Evolutionary conservation across 2,329 filamentous ascomycete genomes (phyloP).

Genomic region (Penicillium sp.): DNA sequence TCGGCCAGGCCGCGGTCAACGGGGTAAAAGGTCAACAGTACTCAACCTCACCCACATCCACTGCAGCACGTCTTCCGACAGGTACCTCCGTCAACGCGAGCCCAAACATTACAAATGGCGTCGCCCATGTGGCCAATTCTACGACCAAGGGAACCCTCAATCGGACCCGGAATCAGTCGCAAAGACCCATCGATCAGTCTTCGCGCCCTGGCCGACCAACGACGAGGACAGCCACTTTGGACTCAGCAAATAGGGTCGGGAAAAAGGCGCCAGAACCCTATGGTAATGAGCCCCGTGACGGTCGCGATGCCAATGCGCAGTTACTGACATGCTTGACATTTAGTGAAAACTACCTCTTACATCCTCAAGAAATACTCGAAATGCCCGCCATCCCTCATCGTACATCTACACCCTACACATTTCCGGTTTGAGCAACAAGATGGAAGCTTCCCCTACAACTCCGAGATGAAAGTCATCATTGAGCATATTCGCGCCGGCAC

Average conservation of each 20-base stretch:
- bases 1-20: slow-evolving; percentile 60
- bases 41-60: slow-evolving; percentile 54
- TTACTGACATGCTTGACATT: slow-evolving; percentile 17
- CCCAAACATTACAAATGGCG: slow-evolving; percentile 45
- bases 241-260: slow-evolving; percentile 33
- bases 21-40: slow-evolving; percentile 56
- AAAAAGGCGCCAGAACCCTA: slow-evolving; percentile 46
- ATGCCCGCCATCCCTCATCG: slow-evolving; percentile 72
- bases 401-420: slow-evolving; percentile 80
- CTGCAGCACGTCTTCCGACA: slow-evolving; percentile 55
- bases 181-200: slow-evolving; percentile 36
- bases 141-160: slow-evolving; percentile 38
- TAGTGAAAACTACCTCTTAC: slow-evolving; percentile 70
- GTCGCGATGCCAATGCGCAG: slow-evolving; percentile 5
- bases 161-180: slow-evolving; percentile 58
- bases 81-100: slow-evolving; percentile 38
- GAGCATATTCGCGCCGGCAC: slow-evolving; percentile 73
- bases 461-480: slow-evolving; percentile 78
- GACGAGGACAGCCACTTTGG: slow-evolving; percentile 30
- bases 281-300: slow-evolving; percentile 33
- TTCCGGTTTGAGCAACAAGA: slow-evolving; percentile 94
- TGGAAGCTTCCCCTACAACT: slow-evolving; percentile 86
- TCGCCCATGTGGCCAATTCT: slow-evolving; percentile 20
- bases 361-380: slow-evolving; percentile 77
- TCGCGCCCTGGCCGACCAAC: slow-evolving; percentile 34